phyloP scores from a whole-genome alignment of 2,329 filamentous ascomycete genomes.

The Triangularia setosa region DNA sequence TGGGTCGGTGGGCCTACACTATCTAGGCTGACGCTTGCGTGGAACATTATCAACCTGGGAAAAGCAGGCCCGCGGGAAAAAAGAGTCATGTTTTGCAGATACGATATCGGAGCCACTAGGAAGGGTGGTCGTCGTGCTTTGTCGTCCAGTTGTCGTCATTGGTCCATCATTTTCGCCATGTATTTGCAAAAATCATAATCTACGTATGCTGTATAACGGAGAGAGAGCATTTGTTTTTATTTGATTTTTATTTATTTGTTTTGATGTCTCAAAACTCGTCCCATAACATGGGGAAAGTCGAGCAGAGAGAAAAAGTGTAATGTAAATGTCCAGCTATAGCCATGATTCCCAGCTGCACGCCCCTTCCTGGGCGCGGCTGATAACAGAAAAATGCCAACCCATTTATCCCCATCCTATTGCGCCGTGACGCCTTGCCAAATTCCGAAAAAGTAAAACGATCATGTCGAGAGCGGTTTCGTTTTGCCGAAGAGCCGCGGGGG shows the following conservation, averaged over 20 bases:
- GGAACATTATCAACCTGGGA: neutral
- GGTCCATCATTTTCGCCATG: neutral
- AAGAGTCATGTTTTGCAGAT: conserved; percentile 10
- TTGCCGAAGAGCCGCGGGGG: no score
- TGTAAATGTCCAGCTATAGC: neutral
- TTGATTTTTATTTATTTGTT: neutral
- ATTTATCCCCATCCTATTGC: neutral
- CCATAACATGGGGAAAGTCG: neutral
- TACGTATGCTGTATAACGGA: no score
- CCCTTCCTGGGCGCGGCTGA: neutral
- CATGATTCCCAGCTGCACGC: neutral
- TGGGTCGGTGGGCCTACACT: no score
- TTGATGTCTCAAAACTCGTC: neutral
- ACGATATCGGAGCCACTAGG: conserved; percentile 19
- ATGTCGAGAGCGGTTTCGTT: neutral
- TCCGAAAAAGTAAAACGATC: neutral
- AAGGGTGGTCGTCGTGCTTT: neutral
- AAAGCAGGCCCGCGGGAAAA: no score
- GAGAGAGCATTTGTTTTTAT: neutral
- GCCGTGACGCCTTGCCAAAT: no score
- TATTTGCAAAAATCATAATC: neutral
- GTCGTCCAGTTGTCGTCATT: neutral
- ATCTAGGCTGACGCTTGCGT: neutral
- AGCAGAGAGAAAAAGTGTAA: neutral
- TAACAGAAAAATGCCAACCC: neutral